Evolutionary conservation across 2,329 filamentous ascomycete species (phyloP).

Genomic region (Sporothrix pseudoabietina): DNA sequence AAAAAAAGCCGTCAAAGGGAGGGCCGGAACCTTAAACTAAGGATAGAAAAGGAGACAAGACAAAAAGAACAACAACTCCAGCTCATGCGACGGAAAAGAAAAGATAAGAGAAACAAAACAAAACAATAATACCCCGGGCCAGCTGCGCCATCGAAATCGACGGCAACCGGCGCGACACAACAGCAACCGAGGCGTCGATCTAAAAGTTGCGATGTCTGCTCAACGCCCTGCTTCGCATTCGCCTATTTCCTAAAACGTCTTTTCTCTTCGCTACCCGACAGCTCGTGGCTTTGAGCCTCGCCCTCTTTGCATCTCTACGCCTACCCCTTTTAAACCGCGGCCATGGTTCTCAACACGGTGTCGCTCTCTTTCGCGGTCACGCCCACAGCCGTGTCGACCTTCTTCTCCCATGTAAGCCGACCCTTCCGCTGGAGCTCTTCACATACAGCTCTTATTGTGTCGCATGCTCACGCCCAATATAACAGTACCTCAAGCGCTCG

Average conservation of each 20-base stretch:
- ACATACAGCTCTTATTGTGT: background rate
- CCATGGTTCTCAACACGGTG: slow-evolving; percentile 66
- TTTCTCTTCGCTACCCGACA: background rate
- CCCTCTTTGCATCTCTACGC: background rate
- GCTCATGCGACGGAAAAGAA: background rate
- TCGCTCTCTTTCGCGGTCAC: slow-evolving; percentile 81
- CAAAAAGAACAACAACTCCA: background rate
- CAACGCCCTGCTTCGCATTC: background rate
- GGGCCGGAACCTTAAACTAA: background rate
- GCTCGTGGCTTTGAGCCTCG: background rate
- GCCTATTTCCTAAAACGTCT: background rate
- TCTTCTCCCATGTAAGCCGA: slow-evolving; percentile 76
- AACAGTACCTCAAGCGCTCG: slow-evolving; percentile 78
- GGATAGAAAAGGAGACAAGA: slow-evolving; percentile 1
- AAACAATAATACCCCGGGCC: too few relatives aligned
- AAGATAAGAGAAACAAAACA: background rate
- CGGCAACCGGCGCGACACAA: background rate
- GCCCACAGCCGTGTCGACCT: slow-evolving; percentile 83
- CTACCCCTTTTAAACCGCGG: background rate
- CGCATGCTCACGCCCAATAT: background rate
- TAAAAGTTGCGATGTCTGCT: background rate
- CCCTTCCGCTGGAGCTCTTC: slow-evolving; percentile 2
- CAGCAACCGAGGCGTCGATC: background rate
- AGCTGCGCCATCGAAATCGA: background rate
- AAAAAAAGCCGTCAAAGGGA: background rate